These are phyloP conservation scores for Aspergillus diversus DNA, from an alignment of 495 filamentous ascomycete species.

Conservation along the genomic window DNA sequence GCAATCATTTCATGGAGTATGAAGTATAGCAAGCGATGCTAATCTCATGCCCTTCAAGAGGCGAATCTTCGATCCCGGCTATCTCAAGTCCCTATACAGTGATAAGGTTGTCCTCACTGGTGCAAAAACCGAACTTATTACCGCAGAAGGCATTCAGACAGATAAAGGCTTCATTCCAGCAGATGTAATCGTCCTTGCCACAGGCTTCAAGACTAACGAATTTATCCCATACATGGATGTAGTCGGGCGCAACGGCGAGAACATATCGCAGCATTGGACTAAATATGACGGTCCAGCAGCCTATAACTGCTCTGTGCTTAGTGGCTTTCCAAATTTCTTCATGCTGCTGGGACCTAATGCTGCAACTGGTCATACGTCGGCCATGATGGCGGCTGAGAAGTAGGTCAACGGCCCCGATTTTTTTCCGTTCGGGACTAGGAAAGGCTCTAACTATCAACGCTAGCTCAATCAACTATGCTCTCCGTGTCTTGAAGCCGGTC, in stretches of 20 bases:
- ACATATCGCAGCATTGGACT: conserved; percentile 46
- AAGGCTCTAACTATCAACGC: background rate
- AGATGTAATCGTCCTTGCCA: conserved; percentile 55
- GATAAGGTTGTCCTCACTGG: conserved; percentile 47
- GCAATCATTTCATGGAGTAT: background rate
- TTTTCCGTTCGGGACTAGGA: background rate
- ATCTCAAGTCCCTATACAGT: conserved; percentile 48
- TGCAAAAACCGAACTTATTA: conserved; percentile 22
- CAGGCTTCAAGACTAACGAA: conserved; percentile 50
- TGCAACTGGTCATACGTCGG: conserved; percentile 58
- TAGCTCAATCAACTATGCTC: conserved; percentile 42
- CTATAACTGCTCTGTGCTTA: conserved; percentile 57
- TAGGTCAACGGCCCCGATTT: conserved; percentile 12
- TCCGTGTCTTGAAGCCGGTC: conserved; percentile 56
- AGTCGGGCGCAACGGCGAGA: conserved; percentile 43
- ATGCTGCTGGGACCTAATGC: conserved; percentile 61
- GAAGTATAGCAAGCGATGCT: background rate
- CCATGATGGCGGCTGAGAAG: conserved; percentile 57
- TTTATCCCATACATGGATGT: conserved; percentile 46
- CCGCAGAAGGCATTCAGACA: conserved; percentile 30
- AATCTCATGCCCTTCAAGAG: background rate
- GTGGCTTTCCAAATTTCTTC: conserved; percentile 64
- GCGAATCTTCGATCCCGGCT: conserved; percentile 49
- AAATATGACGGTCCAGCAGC: conserved; percentile 52
- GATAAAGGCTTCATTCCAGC: conserved; percentile 41